phyloP scores from a whole-genome alignment of 805 yeast genomes.

The Komagataella kurtzmanii region DNA sequence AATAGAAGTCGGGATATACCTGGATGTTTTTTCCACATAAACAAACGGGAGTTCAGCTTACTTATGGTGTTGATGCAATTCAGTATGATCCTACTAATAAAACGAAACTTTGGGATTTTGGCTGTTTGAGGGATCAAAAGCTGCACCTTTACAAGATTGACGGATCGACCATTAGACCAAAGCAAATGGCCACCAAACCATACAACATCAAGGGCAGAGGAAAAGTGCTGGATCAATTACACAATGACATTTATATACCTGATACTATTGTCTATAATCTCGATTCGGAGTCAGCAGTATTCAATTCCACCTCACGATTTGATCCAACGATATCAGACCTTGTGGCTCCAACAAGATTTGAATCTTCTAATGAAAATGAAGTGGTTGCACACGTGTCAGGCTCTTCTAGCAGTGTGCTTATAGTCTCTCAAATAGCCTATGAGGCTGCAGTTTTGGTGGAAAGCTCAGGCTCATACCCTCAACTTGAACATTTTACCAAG shows the following conservation, averaged over 20 bases:
- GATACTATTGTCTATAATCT: not conserved
- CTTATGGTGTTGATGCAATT: not conserved
- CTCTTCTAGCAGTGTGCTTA: not conserved
- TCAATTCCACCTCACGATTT: not conserved
- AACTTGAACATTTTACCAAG: not conserved
- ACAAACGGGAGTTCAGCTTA: not conserved
- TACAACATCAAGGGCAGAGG: not conserved
- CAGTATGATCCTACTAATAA: not conserved
- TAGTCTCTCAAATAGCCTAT: not conserved
- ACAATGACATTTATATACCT: not conserved
- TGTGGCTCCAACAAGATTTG: not conserved
- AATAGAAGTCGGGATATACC: constrained; percentile 6
- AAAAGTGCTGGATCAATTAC: not conserved
- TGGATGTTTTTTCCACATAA: not conserved
- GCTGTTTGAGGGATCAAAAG: not conserved
- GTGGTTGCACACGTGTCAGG: not conserved
- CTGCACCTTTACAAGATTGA: not conserved
- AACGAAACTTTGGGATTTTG: not conserved
- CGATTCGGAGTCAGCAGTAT: not conserved
- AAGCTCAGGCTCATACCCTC: not conserved
- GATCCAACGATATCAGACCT: not conserved
- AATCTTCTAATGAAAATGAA: not conserved
- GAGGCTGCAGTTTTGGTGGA: not conserved
- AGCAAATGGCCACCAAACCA: not conserved
- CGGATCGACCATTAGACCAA: not conserved